Evolutionary conservation across 768 basidiomycete species (phyloP), one percentile per base, ranked within the genome.

Genomic region (Trametes villosa): DNA sequence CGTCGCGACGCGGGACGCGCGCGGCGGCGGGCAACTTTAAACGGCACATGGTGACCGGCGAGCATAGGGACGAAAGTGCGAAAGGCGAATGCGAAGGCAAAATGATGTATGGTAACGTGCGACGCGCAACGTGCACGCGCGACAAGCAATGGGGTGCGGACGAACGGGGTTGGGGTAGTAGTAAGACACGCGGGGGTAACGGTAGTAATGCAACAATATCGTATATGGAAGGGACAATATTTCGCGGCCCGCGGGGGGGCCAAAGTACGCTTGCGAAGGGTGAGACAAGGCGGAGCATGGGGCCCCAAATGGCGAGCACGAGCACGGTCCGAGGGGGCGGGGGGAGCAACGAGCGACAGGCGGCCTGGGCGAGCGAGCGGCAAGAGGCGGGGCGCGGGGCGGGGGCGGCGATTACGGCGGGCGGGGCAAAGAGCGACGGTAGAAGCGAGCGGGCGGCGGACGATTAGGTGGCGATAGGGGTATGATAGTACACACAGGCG

Each of bases 191-290:
- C 33, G 15, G 8, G 15, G 8, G 15, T 15, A 34, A 15, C 40
- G 55, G 56, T 57, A 57, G 56, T 57, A 57, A 57, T 57, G 56
- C 56, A 57, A 57, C 56, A 57, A 40, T 57, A 50, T 49, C 56
- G 47, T 57, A 57, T 57, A 57, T 49, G 56, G 56, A 49, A 49
- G 38, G 38, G 26, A 30, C 24, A 30, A 41, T 47, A 33, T 46
- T 22, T 38, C 33, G 34, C 36, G 36, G 47, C 56, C 47, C 47
- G 38, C 48, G 30, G 36, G 24, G 22, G 42, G 31, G 18, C 17
- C 22, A 48, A 44, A 36, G 47, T 34, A 38, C n/a, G n/a, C 15
- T 12, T 26, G 20, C 17, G 36, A 57, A 17, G 49, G 56, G 48
- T 41, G 46, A 49, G 31, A n/a, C 26, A 13, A 36, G 55, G 46